Conservation (phyloP, 305 asterid genomes). For the Fraxinus nigra region DNA sequence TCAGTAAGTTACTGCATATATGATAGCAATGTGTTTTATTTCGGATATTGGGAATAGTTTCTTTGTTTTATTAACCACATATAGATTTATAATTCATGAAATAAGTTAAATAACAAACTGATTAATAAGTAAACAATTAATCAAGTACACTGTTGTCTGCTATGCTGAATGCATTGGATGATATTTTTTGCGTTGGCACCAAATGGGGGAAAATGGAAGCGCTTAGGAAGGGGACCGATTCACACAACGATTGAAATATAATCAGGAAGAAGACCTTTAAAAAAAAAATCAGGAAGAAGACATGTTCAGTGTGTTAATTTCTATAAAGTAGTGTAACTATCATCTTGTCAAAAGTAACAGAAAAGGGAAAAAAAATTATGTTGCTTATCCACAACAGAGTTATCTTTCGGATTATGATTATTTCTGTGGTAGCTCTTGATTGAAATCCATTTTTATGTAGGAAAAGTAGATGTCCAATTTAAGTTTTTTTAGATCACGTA, state of each 20-base stretch:
- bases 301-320: background rate
- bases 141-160: background rate
- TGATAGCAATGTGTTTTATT: background rate
- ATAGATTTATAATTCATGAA: background rate
- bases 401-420: background rate
- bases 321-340: background rate
- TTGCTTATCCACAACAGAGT: background rate
- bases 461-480: background rate
- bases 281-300: background rate
- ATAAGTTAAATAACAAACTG: background rate
- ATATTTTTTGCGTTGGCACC: background rate
- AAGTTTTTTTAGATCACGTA: background rate
- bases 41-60: conserved; percentile 1
- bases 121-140: no score
- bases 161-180: background rate
- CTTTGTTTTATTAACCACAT: background rate
- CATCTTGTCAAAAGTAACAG: background rate
- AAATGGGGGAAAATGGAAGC: background rate
- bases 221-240: background rate
- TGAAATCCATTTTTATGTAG: background rate
- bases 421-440: background rate
- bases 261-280: background rate
- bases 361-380: background rate
- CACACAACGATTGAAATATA: background rate
- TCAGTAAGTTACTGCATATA: background rate